Evolutionary conservation across 2,329 filamentous ascomycete species (phyloP), one percentile per base, ranked within the genome.

Genomic region (Macrophomina pseudophaseolina): DNA sequence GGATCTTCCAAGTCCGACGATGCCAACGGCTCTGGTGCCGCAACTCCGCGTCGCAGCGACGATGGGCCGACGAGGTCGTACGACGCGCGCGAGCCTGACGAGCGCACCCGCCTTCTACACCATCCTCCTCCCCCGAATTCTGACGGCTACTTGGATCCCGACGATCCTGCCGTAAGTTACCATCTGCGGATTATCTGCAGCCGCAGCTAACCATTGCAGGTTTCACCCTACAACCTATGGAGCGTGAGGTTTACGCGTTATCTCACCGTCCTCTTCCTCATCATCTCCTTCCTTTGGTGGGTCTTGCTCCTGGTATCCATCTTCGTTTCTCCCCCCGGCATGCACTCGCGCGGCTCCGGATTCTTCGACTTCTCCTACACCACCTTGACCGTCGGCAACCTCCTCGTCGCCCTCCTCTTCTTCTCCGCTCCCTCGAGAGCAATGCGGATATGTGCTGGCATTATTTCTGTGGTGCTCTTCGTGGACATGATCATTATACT

Each of bases 201-300:
- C 40, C 35, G 28, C 14, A 35, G 67, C 73, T 78, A 67, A 76
- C 51, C 12, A 56, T 23, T 7, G 4, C 59, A 81, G 84, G 89
- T 92, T 30, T 92, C 93, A 3, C 95, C 95, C 0, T 97, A 97
- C 81, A 99, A 99, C 73, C 87, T 98, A 44, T 97, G 93, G 90
- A 92, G 88, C 67, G 91, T 99, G 59, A 90, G 95, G 18, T 87
- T 91, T 54, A 83, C 95, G 65, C 88, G 93, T 75, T 92, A 89
- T 74, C 78, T 95, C 68, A 94, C 93, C 5, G 83, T 97, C 65
- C 72, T 92, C 44, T 91, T 97, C 74, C 83, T 94, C 23, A 78
- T 88, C 62, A 76, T 94, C 72, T 91, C 89, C 66, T 93, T 96
- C 73, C 73, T 93, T n/a, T 98, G 94, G 94, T 98, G 95, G 94